A percentile compares a stretch with the other conserved stretches of the same genome.
Conservation (phyloP, 768 basidiomycete species). For the Psilocybe cubensis region DNA sequence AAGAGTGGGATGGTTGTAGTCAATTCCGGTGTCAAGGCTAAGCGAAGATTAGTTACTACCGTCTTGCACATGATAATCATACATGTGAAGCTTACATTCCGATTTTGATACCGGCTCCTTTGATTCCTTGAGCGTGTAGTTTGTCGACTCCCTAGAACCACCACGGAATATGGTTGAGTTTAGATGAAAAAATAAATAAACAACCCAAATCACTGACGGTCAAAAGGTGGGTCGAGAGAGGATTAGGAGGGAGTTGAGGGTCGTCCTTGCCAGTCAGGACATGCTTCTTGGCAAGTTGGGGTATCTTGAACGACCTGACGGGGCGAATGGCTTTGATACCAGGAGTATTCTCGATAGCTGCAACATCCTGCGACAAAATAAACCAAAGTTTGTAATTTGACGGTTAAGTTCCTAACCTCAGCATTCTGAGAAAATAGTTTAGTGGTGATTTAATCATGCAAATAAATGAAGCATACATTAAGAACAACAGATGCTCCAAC, state of each 20-base stretch:
- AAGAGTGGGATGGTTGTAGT: constrained; percentile 57
- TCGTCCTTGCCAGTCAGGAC: constrained; percentile 41
- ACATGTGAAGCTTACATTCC: constrained; percentile 50
- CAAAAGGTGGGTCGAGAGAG: constrained; percentile 51
- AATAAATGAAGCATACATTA: constrained; percentile 30
- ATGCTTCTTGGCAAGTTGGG: constrained; percentile 40
- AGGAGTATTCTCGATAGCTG: constrained; percentile 42
- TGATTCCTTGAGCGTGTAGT: constrained; percentile 62
- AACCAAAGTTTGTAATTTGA: background rate
- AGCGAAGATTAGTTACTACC: background rate
- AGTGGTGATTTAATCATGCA: background rate
- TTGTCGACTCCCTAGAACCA: constrained; percentile 56
- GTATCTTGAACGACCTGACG: constrained; percentile 42
- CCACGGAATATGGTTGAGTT: background rate
- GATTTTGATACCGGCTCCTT: constrained; percentile 70
- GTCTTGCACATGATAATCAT: background rate
- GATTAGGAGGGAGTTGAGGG: constrained; percentile 42
- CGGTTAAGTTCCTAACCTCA: constrained; percentile 15
- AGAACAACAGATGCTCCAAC: constrained; percentile 60
- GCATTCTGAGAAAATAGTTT: constrained; percentile 13
- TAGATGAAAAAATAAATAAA: background rate
- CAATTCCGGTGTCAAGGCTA: constrained; percentile 56
- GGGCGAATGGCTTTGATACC: constrained; percentile 62
- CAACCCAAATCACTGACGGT: constrained; percentile 38
- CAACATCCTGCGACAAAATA: constrained; percentile 41